A percentile compares a stretch with the other conserved stretches of the same genome.
phyloP scores from a whole-genome alignment of 306 rosid genomes.

The Mucuna pruriens region DNA sequence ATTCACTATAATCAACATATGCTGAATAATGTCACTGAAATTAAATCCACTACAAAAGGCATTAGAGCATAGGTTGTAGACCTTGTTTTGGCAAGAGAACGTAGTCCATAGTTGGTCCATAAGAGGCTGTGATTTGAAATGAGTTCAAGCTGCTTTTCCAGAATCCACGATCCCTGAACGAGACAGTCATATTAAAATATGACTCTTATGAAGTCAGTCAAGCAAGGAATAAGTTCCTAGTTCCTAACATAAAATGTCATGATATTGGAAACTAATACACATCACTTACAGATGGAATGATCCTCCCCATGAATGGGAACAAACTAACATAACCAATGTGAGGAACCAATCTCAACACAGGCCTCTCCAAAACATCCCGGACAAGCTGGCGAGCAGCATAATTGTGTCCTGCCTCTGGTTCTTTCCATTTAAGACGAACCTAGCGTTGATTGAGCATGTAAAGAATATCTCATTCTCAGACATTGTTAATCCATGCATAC shows the following conservation, averaged over 20 bases:
- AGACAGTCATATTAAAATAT: slow-evolving; percentile 23
- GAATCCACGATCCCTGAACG: slow-evolving; percentile 78
- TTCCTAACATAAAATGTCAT: slow-evolving; percentile 1
- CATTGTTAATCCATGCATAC: slow-evolving; percentile 8
- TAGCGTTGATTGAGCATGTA: slow-evolving; percentile 39
- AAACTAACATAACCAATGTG: slow-evolving; percentile 84
- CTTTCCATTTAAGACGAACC: slow-evolving; percentile 89
- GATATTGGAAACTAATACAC: slow-evolving; percentile 14
- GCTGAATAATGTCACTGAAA: slow-evolving; percentile 30
- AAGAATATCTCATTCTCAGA: slow-evolving; percentile 33
- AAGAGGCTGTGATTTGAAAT: slow-evolving; percentile 77
- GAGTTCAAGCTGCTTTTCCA: slow-evolving; percentile 87
- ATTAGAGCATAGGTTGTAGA: slow-evolving; percentile 32
- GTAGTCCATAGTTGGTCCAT: slow-evolving; percentile 94
- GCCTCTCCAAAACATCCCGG: slow-evolving; percentile 69
- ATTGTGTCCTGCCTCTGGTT: slow-evolving; percentile 49
- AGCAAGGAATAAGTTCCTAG: neutral
- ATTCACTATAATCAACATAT: slow-evolving; percentile 30
- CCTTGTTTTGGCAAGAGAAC: slow-evolving; percentile 95
- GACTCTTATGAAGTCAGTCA: slow-evolving; percentile 25
- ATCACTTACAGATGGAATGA: slow-evolving; percentile 84
- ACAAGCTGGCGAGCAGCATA: slow-evolving; percentile 66
- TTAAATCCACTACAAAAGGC: neutral
- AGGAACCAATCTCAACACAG: slow-evolving; percentile 81
- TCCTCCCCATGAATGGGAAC: slow-evolving; percentile 84